Conservation (phyloP, 768 basidiomycete species). For the Tylopilus rubrobrunneus region DNA sequence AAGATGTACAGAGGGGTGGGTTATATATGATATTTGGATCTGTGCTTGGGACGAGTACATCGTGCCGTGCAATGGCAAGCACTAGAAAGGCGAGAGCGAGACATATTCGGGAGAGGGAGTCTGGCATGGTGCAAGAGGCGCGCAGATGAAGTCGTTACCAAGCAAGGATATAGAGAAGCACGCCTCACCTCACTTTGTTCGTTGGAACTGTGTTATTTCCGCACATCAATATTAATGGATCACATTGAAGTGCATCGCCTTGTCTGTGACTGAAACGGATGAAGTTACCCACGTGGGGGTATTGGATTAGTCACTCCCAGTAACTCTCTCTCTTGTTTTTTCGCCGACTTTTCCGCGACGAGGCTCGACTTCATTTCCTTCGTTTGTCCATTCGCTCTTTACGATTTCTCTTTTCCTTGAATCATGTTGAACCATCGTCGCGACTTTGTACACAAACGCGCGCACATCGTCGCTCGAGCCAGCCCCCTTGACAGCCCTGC, state of each 20-base stretch:
- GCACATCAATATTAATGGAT: too few species aligned
- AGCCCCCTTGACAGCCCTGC: too few species aligned
- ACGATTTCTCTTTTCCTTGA: conserved; percentile 6
- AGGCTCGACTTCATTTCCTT: conserved; percentile 18
- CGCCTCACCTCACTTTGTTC: too few species aligned
- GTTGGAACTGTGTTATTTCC: too few species aligned
- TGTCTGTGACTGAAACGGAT: not conserved
- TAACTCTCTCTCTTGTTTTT: too few species aligned
- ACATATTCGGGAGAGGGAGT: conserved; percentile 16
- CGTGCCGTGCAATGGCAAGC: conserved; percentile 14
- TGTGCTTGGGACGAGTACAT: conserved; percentile 21
- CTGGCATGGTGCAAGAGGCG: conserved; percentile 16
- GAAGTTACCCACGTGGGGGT: too few species aligned
- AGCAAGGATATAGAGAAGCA: too few species aligned
- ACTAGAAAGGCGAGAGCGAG: conserved; percentile 12
- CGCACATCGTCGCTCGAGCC: conserved; percentile 12
- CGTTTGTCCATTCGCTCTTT: conserved; percentile 24
- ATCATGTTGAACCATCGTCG: not conserved
- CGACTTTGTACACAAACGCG: conserved; percentile 17
- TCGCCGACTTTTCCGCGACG: too few species aligned
- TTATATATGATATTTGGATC: conserved; percentile 27
- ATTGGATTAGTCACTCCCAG: too few species aligned
- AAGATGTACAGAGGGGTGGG: conserved; percentile 20
- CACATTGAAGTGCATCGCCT: too few species aligned
- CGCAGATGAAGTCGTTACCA: not conserved